Base-by-base conservation (phyloP, 2,329 filamentous ascomycete genomes). In the Fusarium anguioides region DNA sequence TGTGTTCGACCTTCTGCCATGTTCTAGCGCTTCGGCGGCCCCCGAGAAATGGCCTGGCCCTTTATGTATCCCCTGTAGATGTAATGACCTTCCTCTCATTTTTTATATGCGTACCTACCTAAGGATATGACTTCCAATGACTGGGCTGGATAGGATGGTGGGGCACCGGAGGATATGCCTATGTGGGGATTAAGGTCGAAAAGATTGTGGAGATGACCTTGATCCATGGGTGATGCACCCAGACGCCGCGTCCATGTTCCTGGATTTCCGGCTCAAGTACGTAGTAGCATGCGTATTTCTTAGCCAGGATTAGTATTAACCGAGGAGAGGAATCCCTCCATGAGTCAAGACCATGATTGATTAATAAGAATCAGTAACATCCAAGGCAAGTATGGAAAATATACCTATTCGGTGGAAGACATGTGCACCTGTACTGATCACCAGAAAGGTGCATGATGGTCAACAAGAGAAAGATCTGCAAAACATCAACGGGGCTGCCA, bases 181-280 rank as follows among this genome's bases (percentile, higher is more conserved):
- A 24, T 18, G 18, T 52, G 39, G 55, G n/a, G 46, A 36, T 57
- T 50, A 47, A 45, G 33, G 49, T 35, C 27, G n/a, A n/a, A n/a
- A 33, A 44, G 46, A 50, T 11, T 61, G 61, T 45, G 67, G 67
- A 66, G 65, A 60, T 23, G 31, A 44, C 26, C 26, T 10, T 27
- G n/a, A 27, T 27, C 21, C 36, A 66, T 50, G 48, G 64, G 37
- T 67, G 33, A 48, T 55, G 21, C 21, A 53, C 37, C 42, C 52
- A 42, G 48, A 69, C 57, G 62, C 66, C 51, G 40, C 39, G 54
- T 69, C 59, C 61, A 47, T 41, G 67, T 62, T 59, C 44, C 54
- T 61, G 54, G 51, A 62, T 65, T 66, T 55, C 52, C 27, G 40
- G 37, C 42, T 46, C 39, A 49, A 46, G 53, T 39, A n/a, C n/a